Conservation (phyloP, 1,284 basidiomycete species). For the Cryptococcus maquisensis region DNA sequence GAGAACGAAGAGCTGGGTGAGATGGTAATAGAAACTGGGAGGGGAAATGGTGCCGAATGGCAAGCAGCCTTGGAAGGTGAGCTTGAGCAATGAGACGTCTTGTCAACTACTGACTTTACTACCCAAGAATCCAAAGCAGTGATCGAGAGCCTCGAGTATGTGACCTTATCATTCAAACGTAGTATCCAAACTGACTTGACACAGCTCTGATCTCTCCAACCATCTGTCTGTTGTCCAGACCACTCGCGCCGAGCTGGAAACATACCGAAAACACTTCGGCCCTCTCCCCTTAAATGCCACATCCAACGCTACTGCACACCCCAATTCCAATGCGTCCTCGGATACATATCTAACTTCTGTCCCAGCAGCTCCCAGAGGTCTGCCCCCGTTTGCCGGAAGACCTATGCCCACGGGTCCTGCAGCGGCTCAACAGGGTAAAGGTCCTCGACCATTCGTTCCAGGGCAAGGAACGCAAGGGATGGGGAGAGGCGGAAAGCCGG, state of each 20-base stretch:
- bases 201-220: conserved; percentile 36
- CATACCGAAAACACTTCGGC: conserved; percentile 24
- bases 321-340: neutral
- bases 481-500: no score
- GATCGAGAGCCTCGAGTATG: conserved; percentile 42
- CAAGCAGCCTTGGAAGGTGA: conserved; percentile 34
- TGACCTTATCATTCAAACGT: neutral
- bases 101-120: neutral
- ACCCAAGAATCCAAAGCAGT: conserved; percentile 33
- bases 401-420: neutral
- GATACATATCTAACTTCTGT: no score
- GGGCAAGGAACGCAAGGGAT: no score
- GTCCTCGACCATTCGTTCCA: no score
- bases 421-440: no score
- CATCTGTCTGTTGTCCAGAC: conserved; percentile 30
- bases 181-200: neutral
- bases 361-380: neutral
- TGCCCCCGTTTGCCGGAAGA: neutral
- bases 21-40: conserved; percentile 38
- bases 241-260: conserved; percentile 26
- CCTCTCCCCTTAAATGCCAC: conserved; percentile 3
- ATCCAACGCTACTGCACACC: neutral
- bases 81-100: conserved; percentile 1
- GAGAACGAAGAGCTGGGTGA: conserved; percentile 47
- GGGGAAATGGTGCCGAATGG: conserved; percentile 23